Conservation (phyloP, 108 stramenopile genomes). For the Pseudonitzschia multistriata region DNA sequence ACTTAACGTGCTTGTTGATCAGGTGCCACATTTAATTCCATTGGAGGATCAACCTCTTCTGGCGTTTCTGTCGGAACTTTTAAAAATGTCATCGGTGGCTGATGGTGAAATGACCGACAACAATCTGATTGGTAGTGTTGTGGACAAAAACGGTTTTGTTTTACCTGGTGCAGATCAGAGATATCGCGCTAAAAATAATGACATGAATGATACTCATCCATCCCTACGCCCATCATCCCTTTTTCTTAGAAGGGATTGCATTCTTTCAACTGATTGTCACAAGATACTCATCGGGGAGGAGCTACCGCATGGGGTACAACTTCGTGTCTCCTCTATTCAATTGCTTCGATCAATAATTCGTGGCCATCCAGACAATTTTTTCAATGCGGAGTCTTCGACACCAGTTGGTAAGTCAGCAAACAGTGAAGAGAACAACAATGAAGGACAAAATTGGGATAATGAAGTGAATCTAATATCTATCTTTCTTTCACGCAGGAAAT, state of each 20-base stretch:
- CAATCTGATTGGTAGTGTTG: conserved; percentile 49
- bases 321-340: conserved; percentile 66
- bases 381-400: conserved; percentile 65
- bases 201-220: neutral
- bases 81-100: conserved; percentile 84
- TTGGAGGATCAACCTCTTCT: conserved; percentile 67
- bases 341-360: conserved; percentile 69
- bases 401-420: conserved; percentile 45
- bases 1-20: conserved; percentile 57
- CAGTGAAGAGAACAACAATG: neutral
- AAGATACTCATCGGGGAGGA: conserved; percentile 55
- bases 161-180: conserved; percentile 29
- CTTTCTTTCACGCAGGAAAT: conserved; percentile 47
- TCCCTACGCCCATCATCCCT: conserved; percentile 45
- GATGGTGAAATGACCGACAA: conserved; percentile 83
- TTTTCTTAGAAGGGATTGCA: conserved; percentile 58
- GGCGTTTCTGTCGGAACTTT: conserved; percentile 71
- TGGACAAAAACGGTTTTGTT: conserved; percentile 80
- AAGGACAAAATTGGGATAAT: neutral
- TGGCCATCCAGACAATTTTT: conserved; percentile 63
- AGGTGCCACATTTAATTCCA: conserved; percentile 53
- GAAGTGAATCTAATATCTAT: neutral
- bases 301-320: conserved; percentile 67
- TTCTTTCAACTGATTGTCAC: conserved; percentile 36
- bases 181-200: neutral